phyloP scores from a whole-genome alignment of 177 flowering plant genomes.

The Vitis hybrid region DNA sequence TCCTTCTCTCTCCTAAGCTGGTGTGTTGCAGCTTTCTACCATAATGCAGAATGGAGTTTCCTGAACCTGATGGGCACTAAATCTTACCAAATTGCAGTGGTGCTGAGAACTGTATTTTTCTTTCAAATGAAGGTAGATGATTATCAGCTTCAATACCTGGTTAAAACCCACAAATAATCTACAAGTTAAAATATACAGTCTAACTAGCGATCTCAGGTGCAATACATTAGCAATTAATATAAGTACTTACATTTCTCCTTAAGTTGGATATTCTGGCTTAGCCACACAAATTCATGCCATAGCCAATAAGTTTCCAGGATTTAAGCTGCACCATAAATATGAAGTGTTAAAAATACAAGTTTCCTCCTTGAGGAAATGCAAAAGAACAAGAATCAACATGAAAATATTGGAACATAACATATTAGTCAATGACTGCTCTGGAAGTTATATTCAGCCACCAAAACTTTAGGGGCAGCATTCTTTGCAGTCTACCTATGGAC shows the following conservation, averaged over 20 bases:
- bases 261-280: background rate
- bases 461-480: background rate
- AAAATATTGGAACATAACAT: background rate
- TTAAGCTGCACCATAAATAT: constrained; percentile 4
- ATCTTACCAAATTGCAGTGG: too few species aligned
- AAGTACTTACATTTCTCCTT: background rate
- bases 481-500: background rate
- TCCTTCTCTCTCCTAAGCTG: too few species aligned
- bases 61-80: too few species aligned
- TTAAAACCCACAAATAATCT: too few species aligned
- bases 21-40: too few species aligned
- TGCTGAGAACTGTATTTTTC: too few species aligned
- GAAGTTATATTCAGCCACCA: background rate
- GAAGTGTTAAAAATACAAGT: background rate
- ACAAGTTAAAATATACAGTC: too few species aligned
- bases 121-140: too few species aligned
- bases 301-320: background rate
- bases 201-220: background rate
- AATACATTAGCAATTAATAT: background rate
- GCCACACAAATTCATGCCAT: background rate
- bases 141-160: too few species aligned
- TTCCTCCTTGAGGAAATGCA: background rate
- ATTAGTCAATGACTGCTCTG: too few species aligned
- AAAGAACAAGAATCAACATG: background rate
- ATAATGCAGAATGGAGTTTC: too few species aligned